Conservation (phyloP, 768 basidiomycete genomes). For the Boletus tomentosulus region DNA sequence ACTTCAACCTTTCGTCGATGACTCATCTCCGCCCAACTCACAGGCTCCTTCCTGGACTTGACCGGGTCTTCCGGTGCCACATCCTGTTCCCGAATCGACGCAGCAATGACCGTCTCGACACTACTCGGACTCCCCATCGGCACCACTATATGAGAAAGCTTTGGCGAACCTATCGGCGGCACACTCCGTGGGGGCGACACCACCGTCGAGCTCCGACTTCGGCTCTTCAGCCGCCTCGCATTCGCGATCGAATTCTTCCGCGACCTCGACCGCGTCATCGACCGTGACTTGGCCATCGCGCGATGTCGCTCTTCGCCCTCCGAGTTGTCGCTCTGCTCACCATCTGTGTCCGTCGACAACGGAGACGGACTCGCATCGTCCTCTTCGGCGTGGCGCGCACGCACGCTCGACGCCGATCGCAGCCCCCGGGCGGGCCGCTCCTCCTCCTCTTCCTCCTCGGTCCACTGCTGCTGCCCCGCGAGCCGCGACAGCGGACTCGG, state of each 20-base stretch:
- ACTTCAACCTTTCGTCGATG: slow-evolving; percentile 24
- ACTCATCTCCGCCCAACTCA: slow-evolving; percentile 27
- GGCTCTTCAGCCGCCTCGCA: slow-evolving; percentile 27
- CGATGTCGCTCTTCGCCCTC: slow-evolving; percentile 5
- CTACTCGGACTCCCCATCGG: slow-evolving; percentile 59
- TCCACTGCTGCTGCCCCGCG: slow-evolving; percentile 51
- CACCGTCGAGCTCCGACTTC: slow-evolving; percentile 67
- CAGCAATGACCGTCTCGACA: slow-evolving; percentile 65
- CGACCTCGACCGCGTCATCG: slow-evolving; percentile 29
- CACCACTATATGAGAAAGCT: slow-evolving; percentile 19
- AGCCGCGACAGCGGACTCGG: slow-evolving; percentile 68
- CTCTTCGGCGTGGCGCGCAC: slow-evolving; percentile 37
- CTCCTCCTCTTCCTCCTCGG: slow-evolving; percentile 46
- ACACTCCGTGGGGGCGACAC: slow-evolving; percentile 40
- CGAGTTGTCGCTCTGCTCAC: slow-evolving; percentile 36
- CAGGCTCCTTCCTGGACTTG: slow-evolving; percentile 25
- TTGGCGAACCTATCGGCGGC: slow-evolving; percentile 10
- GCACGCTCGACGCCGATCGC: not conserved
- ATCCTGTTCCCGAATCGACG: slow-evolving; percentile 40
- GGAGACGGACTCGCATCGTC: slow-evolving; percentile 52
- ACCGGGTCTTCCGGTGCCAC: slow-evolving; percentile 18
- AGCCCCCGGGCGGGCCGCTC: not conserved
- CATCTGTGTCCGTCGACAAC: slow-evolving; percentile 61
- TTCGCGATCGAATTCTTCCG: slow-evolving; percentile 28
- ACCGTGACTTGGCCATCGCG: slow-evolving; percentile 12